Evolutionary conservation across 768 basidiomycete genomes (phyloP).

Genomic region (Holtermannia corniformis): DNA sequence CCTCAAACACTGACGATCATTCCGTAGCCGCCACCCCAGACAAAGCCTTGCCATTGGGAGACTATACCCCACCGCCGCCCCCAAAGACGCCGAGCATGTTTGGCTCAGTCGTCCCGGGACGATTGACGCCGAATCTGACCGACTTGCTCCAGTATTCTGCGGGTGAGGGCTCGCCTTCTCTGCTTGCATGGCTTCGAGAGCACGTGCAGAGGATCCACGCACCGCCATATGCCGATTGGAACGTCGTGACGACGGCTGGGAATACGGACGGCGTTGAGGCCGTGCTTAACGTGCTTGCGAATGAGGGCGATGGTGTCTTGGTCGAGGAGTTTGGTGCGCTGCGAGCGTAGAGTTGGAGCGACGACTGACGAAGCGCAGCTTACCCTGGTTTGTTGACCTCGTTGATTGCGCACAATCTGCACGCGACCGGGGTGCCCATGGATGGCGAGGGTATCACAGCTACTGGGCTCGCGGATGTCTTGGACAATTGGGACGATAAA

Average conservation of each 20-base stretch:
- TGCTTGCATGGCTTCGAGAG: slow-evolving; percentile 22
- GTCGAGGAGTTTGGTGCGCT: slow-evolving; percentile 60
- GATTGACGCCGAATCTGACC: slow-evolving; percentile 17
- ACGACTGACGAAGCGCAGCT: slow-evolving; percentile 2
- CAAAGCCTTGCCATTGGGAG: not conserved
- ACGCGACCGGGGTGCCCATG: slow-evolving; percentile 47
- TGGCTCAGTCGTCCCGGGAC: slow-evolving; percentile 5
- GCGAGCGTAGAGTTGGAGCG: slow-evolving; percentile 33
- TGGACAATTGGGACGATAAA: slow-evolving; percentile 56
- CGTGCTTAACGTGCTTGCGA: slow-evolving; percentile 15
- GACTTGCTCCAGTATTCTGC: slow-evolving; percentile 23
- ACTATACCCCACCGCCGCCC: not conserved
- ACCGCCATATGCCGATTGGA: slow-evolving; percentile 50
- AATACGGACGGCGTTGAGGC: slow-evolving; percentile 55
- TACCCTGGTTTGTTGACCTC: slow-evolving; percentile 44
- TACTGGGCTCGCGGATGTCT: slow-evolving; percentile 50
- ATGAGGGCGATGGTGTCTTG: slow-evolving; percentile 36
- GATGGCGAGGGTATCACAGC: slow-evolving; percentile 60
- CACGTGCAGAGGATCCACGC: slow-evolving; percentile 26
- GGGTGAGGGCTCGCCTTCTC: slow-evolving; percentile 20
- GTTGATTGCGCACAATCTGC: slow-evolving; percentile 45
- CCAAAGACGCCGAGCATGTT: not conserved
- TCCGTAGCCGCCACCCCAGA: not conserved
- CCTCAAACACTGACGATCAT: not conserved
- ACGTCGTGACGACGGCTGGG: slow-evolving; percentile 52